Percentiles rank a stretch among this genome's conserved stretches.
These are phyloP conservation scores for Cladorrhinum sp. DNA, from an alignment of 2,329 filamentous ascomycete genomes.

Conservation along the genomic window DNA sequence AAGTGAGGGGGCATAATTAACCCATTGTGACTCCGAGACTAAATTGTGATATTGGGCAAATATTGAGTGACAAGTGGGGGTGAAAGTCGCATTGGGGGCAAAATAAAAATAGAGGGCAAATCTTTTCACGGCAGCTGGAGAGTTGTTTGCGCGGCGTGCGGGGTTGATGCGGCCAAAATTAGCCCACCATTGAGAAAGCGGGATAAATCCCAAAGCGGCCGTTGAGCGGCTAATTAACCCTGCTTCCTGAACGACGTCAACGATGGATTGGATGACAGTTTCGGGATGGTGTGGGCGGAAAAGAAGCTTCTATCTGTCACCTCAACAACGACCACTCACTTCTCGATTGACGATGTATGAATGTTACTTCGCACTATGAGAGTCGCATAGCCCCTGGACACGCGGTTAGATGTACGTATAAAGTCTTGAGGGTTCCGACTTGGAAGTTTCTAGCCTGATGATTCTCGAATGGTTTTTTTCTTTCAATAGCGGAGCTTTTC, in stretches of 20 bases:
- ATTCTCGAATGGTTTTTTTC: background rate
- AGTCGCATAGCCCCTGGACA: background rate
- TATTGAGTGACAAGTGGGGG: constrained; percentile 5
- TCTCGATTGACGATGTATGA: background rate
- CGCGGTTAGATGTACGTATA: background rate
- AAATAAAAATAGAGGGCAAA: constrained; percentile 9
- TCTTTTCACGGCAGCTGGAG: background rate
- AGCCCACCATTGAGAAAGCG: constrained; percentile 22
- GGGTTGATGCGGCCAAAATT: constrained; percentile 23
- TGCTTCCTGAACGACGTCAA: constrained; percentile 4
- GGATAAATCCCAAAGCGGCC: constrained; percentile 18
- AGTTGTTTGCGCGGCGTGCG: background rate
- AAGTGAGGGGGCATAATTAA: background rate
- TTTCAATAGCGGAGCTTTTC: background rate
- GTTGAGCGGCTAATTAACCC: constrained; percentile 27
- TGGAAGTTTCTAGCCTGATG: background rate
- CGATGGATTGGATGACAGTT: background rate
- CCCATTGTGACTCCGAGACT: background rate
- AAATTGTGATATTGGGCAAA: constrained; percentile 9
- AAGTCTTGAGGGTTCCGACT: background rate
- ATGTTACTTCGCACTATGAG: background rate
- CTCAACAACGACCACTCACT: constrained; percentile 3
- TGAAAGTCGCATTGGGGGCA: background rate
- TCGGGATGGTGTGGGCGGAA: background rate
- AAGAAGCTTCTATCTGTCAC: background rate